These are phyloP conservation scores for Flaveria sonorensis DNA, from an alignment of 129 eudicot species.

Conservation along the genomic window DNA sequence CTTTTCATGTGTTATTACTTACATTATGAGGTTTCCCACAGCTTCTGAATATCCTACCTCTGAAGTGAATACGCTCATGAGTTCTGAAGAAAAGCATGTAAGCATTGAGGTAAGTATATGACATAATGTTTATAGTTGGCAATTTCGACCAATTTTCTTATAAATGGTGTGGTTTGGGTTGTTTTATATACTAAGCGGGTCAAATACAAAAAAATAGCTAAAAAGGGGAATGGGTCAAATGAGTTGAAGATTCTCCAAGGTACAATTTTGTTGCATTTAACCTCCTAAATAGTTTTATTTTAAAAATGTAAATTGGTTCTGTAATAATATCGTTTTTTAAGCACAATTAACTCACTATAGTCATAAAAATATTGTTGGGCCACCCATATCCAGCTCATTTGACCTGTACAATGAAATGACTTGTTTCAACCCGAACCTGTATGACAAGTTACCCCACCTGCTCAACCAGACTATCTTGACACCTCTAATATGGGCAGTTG, in stretches of 20 bases:
- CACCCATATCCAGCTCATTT: background rate
- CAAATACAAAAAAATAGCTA: background rate
- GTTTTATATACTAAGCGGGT: background rate
- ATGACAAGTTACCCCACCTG: background rate
- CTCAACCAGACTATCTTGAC: background rate
- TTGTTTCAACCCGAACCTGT: background rate
- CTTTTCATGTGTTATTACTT: constrained; percentile 19
- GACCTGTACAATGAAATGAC: constrained; percentile 10
- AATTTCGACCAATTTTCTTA: background rate
- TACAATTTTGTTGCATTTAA: background rate
- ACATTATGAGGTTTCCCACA: constrained; percentile 27
- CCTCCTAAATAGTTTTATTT: background rate
- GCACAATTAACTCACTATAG: background rate
- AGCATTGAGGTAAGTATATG: constrained; percentile 39
- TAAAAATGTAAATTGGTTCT: background rate
- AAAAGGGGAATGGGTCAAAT: constrained; percentile 7
- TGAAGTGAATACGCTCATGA: constrained; percentile 26
- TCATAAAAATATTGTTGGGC: background rate
- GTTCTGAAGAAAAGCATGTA: constrained; percentile 33
- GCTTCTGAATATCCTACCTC: constrained; percentile 41
- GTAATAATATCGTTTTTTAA: constrained; percentile 1
- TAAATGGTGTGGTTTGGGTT: background rate
- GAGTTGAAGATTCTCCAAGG: background rate
- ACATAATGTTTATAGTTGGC: constrained; percentile 3
- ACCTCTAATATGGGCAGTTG: background rate